Evolutionary conservation across 2,329 filamentous ascomycete species (phyloP), one percentile per base, ranked within the genome.

Genomic region (Hypoxylon sp.): DNA sequence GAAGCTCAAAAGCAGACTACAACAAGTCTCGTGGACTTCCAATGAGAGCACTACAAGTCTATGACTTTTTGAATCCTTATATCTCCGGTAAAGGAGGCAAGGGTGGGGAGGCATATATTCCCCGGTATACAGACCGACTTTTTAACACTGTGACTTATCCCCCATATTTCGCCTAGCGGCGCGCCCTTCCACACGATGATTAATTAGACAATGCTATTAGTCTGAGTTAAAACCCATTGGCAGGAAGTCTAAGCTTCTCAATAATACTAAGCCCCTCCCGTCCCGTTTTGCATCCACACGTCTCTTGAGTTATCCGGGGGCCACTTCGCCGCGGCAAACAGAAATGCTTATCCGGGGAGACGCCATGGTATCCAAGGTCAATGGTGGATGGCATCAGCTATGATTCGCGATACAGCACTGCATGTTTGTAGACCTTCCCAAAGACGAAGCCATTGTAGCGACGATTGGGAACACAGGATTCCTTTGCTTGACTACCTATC

Each of bases 71-170:
- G 23, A 62, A 30, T 47, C 30, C 21, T 45, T 53, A 48, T 25
- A 46, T 55, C 48, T 66, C 63, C 66, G 59, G 29, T 61, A 27
- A 52, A 57, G 60, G 66, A 66, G 37, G 47, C 2, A 51, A 14
- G 16, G 39, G 66, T 66, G 63, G 55, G 65, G 58, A 53, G 54
- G 9, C 9, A 39, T 14, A 46, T 14, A 41, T 59, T 19, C 37
- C 19, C 16, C 11, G 41, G 27, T 45, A 54, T 50, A 27, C 23
- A 53, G 53, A 68, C 58, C 65, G 59, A 61, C 47, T 61, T 41
- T 61, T 66, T 56, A 32, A 50, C 27, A 19, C 32, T 47, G 34
- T 48, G 29, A 50, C 30, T 46, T 61, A 67, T 58, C 47, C 51
- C 27, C 48, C 43, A 32, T 45, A 48, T 56, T 46, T 21, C 57